Conservation (phyloP, 352 stramenopile genomes). For the Plasmopara viticola region DNA sequence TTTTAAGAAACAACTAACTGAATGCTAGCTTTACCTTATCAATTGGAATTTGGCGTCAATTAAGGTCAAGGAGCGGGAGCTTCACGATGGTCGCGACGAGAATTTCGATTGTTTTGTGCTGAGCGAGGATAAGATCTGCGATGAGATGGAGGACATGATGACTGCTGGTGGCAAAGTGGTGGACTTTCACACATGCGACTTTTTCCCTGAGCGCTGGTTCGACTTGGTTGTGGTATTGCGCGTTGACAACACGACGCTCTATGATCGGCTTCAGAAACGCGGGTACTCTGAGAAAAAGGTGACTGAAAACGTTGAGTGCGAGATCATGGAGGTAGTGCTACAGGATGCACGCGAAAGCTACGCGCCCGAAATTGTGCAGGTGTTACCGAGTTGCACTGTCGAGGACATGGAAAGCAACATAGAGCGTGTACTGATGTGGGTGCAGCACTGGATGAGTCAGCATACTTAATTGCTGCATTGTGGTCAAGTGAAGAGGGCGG, state of each 20-base stretch:
- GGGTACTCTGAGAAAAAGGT: conserved; percentile 96
- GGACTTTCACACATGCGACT: conserved; percentile 97
- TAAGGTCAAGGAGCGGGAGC: conserved; percentile 60
- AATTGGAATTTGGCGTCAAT: conserved; percentile 9
- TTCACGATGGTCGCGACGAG: conserved; percentile 87
- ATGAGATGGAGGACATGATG: conserved; percentile 92
- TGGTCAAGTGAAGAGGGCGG: conserved; percentile 7
- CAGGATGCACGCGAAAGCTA: conserved; percentile 95
- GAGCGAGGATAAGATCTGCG: conserved; percentile 96
- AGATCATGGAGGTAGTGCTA: conserved; percentile 98
- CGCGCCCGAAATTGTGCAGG: conserved; percentile 92
- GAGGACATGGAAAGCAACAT: conserved; percentile 96
- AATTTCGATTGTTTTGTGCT: conserved; percentile 95
- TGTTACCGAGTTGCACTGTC: conserved; percentile 90
- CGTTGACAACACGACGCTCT: conserved; percentile 91
- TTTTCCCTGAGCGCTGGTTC: conserved; percentile 98
- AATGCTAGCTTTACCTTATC: background rate
- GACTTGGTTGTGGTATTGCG: conserved; percentile 91
- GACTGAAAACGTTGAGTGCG: conserved; percentile 94
- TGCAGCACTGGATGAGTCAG: conserved; percentile 87
- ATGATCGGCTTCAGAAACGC: conserved; percentile 77
- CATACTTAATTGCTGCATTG: conserved; percentile 21
- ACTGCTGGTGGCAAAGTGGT: conserved; percentile 86
- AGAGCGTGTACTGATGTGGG: conserved; percentile 87
- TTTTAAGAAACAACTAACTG: conserved; percentile 1